phyloP scores from a whole-genome alignment of 345 rosid species.

The Cardamine occulta region DNA sequence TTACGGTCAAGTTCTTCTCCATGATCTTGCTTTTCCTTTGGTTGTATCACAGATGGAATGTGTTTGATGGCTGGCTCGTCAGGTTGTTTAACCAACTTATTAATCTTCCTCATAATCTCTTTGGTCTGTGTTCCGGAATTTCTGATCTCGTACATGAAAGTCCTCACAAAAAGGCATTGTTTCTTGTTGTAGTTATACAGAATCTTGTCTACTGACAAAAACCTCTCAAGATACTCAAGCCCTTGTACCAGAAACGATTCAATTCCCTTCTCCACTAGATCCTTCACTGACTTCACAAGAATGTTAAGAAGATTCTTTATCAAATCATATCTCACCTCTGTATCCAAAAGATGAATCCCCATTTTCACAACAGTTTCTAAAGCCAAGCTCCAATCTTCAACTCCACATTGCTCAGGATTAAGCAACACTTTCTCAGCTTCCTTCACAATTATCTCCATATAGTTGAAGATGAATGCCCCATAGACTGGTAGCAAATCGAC shows the following conservation, averaged over 20 bases:
- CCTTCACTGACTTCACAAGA: not conserved
- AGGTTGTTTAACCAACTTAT: not conserved
- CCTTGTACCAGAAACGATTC: not conserved
- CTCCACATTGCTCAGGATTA: too few species aligned
- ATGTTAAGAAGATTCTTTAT: not conserved
- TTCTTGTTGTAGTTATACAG: not conserved
- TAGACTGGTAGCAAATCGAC: too few species aligned
- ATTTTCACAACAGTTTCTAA: not conserved
- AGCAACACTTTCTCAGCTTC: not conserved
- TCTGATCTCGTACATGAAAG: too few species aligned
- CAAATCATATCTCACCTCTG: not conserved
- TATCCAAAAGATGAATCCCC: not conserved
- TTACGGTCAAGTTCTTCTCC: too few species aligned
- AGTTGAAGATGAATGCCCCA: not conserved
- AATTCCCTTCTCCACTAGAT: not conserved
- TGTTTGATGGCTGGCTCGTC: not conserved
- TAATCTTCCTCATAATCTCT: not conserved
- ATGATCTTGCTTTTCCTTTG: too few species aligned
- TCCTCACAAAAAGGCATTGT: not conserved
- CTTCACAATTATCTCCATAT: not conserved
- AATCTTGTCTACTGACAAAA: not conserved
- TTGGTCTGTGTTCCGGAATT: not conserved
- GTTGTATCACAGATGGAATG: too few species aligned
- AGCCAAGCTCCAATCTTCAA: slow-evolving; percentile 3
- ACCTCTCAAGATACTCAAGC: not conserved